Evolutionary conservation across 2,329 filamentous ascomycete genomes (phyloP), one percentile per base, ranked within the genome.

Genomic region (Pseudophaeomoniella oleicola): DNA sequence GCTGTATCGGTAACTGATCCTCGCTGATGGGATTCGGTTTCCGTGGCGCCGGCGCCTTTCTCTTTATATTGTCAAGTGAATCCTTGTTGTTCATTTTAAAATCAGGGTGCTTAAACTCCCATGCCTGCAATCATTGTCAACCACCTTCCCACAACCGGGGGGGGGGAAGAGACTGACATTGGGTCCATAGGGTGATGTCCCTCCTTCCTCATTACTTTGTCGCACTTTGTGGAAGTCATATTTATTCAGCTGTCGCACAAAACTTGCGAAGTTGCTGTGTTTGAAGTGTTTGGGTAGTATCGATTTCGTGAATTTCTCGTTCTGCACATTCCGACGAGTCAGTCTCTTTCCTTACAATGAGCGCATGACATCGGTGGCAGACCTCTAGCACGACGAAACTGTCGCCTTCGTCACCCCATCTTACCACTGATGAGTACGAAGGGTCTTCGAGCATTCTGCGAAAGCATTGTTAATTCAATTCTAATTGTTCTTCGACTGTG

Each of bases 271-370:
- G 58, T 94, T 94, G 71, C 85, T 93, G 62, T 96, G 90, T 61
- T 98, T 98, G 69, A 98, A 98, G 52, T 96, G 86, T 56, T 96
- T 94, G 2, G 90, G 90, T 12, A 98, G 74, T 49, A 98, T 93
- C 29, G 83, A 81, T 57, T 94, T 94, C 15, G 90, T 96, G 54
- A 98, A 98, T 58, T 93, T 94, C 58, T 96, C 88, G 58, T 92
- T 93, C 88, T 94, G 56, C 16, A 40, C 36, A 34, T 30, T n/a
- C 30, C 15, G 11, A 29, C 12, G 16, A 33, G 19, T 13, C 13
- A 6, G 5, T 34, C 16, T 14, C 18, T 19, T 13, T 37, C 40
- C 29, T 41, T 37, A 44, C 33, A 31, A 39, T 27, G 37, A n/a
- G 16, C 36, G 12, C 37, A 30, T 10, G 16, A 38, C 38, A 38